phyloP scores from a whole-genome alignment of 2,329 filamentous ascomycete species.

The Aureobasidium mangrovei region DNA sequence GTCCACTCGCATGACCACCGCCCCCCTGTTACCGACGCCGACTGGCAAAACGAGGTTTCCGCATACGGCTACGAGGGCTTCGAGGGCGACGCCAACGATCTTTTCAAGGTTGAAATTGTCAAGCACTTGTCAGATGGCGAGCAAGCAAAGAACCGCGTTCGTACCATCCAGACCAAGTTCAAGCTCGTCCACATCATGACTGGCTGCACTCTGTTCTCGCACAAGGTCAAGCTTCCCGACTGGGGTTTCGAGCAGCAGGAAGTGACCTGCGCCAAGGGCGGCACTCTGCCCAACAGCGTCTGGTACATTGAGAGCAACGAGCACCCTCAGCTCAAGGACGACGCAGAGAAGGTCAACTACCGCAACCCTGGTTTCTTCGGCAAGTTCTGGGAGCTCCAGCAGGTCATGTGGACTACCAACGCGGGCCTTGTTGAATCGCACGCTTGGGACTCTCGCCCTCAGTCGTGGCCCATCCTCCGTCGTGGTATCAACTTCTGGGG shows the following conservation, averaged over 20 bases:
- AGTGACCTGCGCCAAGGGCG: slow-evolving; percentile 89
- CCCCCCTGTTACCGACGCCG: slow-evolving; percentile 72
- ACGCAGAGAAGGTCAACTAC: slow-evolving; percentile 93
- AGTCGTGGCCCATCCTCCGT: slow-evolving; percentile 82
- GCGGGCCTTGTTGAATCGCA: slow-evolving; percentile 93
- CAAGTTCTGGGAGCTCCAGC: slow-evolving; percentile 95
- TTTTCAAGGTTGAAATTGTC: slow-evolving; percentile 90
- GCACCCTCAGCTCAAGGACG: slow-evolving; percentile 64
- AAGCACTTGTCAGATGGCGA: slow-evolving; percentile 75
- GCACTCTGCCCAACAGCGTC: slow-evolving; percentile 87
- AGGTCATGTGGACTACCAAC: slow-evolving; percentile 98
- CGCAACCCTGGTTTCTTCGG: slow-evolving; percentile 87
- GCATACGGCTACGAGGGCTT: slow-evolving; percentile 98
- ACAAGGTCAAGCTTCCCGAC: slow-evolving; percentile 96
- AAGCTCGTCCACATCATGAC: slow-evolving; percentile 93
- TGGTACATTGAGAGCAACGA: slow-evolving; percentile 94
- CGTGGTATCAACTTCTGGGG: slow-evolving; percentile 99
- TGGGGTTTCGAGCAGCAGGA: slow-evolving; percentile 99
- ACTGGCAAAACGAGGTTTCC: slow-evolving; percentile 50
- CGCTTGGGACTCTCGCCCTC: slow-evolving; percentile 92
- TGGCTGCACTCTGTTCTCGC: slow-evolving; percentile 89
- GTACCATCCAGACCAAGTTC: slow-evolving; percentile 96
- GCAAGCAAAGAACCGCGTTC: slow-evolving; percentile 71
- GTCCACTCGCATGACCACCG: slow-evolving; percentile 95
- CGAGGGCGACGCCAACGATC: slow-evolving; percentile 90